Evolutionary conservation across 2,329 filamentous ascomycete species (phyloP), one percentile per base, ranked within the genome.

Genomic region (Clonostachys rosea): DNA sequence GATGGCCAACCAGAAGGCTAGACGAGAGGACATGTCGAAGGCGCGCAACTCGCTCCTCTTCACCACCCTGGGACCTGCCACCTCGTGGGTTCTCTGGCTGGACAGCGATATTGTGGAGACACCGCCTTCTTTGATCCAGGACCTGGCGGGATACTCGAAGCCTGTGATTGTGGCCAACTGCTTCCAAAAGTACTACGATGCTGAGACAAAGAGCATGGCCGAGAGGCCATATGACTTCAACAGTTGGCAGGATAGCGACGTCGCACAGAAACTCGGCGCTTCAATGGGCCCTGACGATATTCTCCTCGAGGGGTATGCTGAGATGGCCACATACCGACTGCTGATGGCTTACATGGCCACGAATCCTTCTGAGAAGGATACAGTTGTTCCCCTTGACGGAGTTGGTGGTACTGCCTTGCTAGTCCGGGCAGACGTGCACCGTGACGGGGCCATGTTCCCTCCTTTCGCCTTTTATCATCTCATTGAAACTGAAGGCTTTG

Each of bases 391-490:
- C 40, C 77, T 99, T 9, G 94, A 99, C 63, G 94, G 94, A 44
- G 94, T 99, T 5, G 94, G 94, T 47, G 94, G 94, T 35, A 95
- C 92, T 1, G 89, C 91, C 2, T 73, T 99, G 53, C 73, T 99
- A 59, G 94, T 99, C 50, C 96, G 96, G 73, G 94, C 91, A 2
- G 91, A 97, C 50, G 94, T 99, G 20, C 94, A 99, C 65, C 83
- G 94, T 24, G 94, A 99, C 61, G 94, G 94, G 17, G 92, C 94
- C 63, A 99, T 97, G 92, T 99, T 99, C 71, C 94, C 94, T 16
- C 82, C 94, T 0, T 99, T 99, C 63, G 71, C 92, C 4, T 99
- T 99, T 63, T 97, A 96, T 64, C 87, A 99, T 67, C 76, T 99
- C 50, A 95, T 99, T 51, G 94, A 99, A 74, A 97, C 94, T 1